Evolutionary conservation across 805 yeast genomes (phyloP).

Genomic region (Candida takata): DNA sequence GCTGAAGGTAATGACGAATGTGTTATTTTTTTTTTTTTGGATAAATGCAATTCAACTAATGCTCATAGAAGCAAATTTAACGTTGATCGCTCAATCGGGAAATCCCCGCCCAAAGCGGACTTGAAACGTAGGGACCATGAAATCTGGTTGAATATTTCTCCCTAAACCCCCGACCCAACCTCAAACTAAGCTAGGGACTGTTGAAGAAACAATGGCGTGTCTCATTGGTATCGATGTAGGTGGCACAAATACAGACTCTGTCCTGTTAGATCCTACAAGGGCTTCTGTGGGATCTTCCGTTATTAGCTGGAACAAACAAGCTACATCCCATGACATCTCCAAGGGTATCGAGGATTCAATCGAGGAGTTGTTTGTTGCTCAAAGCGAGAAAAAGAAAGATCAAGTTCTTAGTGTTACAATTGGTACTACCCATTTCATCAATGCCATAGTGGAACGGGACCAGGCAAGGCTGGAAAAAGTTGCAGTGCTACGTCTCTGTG

Average conservation of each 20-base stretch:
- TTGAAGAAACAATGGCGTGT: constrained; percentile 2
- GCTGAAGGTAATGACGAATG: too few species aligned
- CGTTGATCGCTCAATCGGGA: too few species aligned
- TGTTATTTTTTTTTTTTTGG: too few species aligned
- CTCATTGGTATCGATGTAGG: constrained; percentile 46
- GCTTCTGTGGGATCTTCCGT: constrained; percentile 25
- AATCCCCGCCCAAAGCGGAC: too few species aligned
- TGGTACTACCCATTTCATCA: constrained; percentile 47
- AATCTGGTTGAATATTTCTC: too few species aligned
- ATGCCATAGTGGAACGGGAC: constrained; percentile 43
- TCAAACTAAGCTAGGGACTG: too few species aligned
- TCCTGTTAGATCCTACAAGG: constrained; percentile 32
- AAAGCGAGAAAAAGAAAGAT: constrained; percentile 14
- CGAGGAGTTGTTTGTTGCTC: constrained; percentile 23
- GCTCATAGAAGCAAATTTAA: too few species aligned
- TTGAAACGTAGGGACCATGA: too few species aligned
- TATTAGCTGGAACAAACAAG: constrained; percentile 35
- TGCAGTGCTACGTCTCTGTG: constrained; percentile 39
- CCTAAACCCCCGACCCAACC: too few species aligned
- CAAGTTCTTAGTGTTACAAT: constrained; percentile 38
- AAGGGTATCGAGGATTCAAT: constrained; percentile 36
- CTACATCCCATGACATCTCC: constrained; percentile 38
- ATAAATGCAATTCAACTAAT: too few species aligned
- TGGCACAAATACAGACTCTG: constrained; percentile 45
- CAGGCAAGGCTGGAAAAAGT: constrained; percentile 34